Conservation (phyloP, 2,329 filamentous ascomycete species). For the Cladosporium cucumerinum region DNA sequence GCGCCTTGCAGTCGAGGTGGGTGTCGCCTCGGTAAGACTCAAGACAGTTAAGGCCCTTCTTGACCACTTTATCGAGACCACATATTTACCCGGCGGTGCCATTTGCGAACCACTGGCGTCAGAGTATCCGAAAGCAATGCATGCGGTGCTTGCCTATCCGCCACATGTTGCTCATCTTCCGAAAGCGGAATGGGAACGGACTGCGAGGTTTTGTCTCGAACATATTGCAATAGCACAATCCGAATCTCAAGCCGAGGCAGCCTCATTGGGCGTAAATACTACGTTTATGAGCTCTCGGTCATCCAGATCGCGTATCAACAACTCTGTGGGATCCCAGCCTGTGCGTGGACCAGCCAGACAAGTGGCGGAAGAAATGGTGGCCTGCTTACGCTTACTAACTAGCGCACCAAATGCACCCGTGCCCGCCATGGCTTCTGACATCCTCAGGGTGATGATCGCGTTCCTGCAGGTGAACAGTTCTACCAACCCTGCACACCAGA, state of each 20-base stretch:
- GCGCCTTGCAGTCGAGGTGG: constrained; percentile 67
- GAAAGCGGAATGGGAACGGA: constrained; percentile 58
- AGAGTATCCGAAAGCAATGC: constrained; percentile 75
- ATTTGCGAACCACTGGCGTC: constrained; percentile 67
- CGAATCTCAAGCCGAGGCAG: constrained; percentile 24
- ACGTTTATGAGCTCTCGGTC: constrained; percentile 9
- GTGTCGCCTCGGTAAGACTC: constrained; percentile 63
- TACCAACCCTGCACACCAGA: constrained; percentile 42
- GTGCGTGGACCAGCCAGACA: constrained; percentile 22
- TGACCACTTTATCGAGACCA: constrained; percentile 73
- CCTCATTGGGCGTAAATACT: constrained; percentile 9
- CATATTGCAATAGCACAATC: constrained; percentile 45
- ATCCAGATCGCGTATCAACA: constrained; percentile 10
- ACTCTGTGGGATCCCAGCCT: constrained; percentile 25
- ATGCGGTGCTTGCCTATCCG: constrained; percentile 65
- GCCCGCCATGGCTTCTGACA: constrained; percentile 17
- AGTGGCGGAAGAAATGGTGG: constrained; percentile 32
- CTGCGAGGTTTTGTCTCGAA: constrained; percentile 67
- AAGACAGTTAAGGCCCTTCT: constrained; percentile 78
- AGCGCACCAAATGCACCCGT: constrained; percentile 32
- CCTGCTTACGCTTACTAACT: constrained; percentile 29
- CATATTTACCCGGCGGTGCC: constrained; percentile 56
- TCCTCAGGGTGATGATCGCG: constrained; percentile 31
- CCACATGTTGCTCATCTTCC: constrained; percentile 78
- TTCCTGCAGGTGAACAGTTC: constrained; percentile 63